Base-by-base conservation (phyloP, 495 filamentous ascomycete genomes). In the Penicillium waksmanii region DNA sequence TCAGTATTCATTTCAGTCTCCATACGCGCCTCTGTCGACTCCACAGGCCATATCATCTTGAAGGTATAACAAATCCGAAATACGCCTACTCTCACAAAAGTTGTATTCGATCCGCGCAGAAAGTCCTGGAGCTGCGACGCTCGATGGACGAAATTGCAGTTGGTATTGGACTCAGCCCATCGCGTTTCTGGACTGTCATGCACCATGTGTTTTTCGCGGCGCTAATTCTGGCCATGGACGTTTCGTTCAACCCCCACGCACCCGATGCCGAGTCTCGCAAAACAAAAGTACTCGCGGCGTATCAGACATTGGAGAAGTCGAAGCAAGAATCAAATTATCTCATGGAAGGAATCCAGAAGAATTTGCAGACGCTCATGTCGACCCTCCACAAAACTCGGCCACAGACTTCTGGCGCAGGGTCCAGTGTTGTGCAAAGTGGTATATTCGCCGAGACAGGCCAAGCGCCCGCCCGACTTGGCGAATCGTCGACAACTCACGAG, bases 201-300 rank as follows among this genome's bases (percentile, higher is more conserved):
- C 63, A 71, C 25, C 68, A 73, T 57, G 56, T 72, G 9, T 68
- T 68, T 49, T 57, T 68, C 27, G 71, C 68, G 12, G 71, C 71
- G 15, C 42, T 73, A 18, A 66, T 68, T 10, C 53, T 73, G 7
- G 71, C 69, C 17, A 66, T 66, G 25, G 67, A 73, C 18, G 66
- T 70, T 3, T 70, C 69, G 3, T 66, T 73, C 25, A 63, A 71
- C 15, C 66, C 66, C 2, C 17, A 48, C 9, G 62, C 68, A 18
- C 66, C 62, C 15, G 65, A 68, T 9, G 66, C 65, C 1, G 62
- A 64, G 12, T 34, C 57, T 38, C 60, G 61, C 3, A 68, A 70
- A 44, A 44, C 63, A 1, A 65, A 68, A 38, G 66, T 73, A 1
- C 38, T 71, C n/a, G 58, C 61, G 8, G 66, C 65, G 1, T 68